Percentiles rank a stretch among this genome's conserved stretches.
These are phyloP conservation scores for Lodderomyces oxycetoniae DNA, from an alignment of 1,139 yeast genomes.

Conservation along the genomic window DNA sequence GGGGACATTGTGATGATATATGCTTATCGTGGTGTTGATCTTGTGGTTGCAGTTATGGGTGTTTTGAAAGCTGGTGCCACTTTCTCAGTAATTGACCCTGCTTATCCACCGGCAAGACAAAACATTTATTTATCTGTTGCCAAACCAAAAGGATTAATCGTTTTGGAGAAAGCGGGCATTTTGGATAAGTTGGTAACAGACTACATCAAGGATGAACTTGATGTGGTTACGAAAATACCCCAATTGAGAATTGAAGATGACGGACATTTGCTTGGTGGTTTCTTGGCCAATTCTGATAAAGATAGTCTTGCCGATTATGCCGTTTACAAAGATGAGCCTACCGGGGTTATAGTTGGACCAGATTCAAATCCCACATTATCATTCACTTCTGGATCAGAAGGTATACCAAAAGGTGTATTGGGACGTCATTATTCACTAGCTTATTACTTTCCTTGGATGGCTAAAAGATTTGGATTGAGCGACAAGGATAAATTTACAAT, in stretches of 20 bases:
- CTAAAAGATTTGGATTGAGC: slow-evolving; percentile 71
- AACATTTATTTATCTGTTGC: slow-evolving; percentile 90
- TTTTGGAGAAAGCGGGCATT: slow-evolving; percentile 83
- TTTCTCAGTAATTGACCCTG: slow-evolving; percentile 96
- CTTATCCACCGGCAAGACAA: slow-evolving; percentile 97
- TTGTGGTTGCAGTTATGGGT: slow-evolving; percentile 96
- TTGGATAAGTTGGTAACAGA: slow-evolving; percentile 73
- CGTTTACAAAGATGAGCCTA: slow-evolving; percentile 47
- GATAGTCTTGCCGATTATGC: slow-evolving; percentile 53
- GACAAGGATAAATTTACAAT: slow-evolving; percentile 87
- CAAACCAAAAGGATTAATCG: slow-evolving; percentile 84
- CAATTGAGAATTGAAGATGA: slow-evolving; percentile 71
- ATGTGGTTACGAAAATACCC: slow-evolving; percentile 69
- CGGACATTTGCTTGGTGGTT: slow-evolving; percentile 69
- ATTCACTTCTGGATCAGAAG: slow-evolving; percentile 98
- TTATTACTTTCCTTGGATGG: slow-evolving; percentile 98
- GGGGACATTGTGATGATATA: slow-evolving; percentile 98
- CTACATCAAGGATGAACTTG: slow-evolving; percentile 66
- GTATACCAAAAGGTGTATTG: slow-evolving; percentile 96
- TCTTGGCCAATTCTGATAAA: slow-evolving; percentile 14
- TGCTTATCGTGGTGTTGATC: slow-evolving; percentile 95
- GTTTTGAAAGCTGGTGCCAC: slow-evolving; percentile 98
- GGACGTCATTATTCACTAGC: slow-evolving; percentile 97
- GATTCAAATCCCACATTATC: slow-evolving; percentile 95
- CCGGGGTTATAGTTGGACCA: slow-evolving; percentile 96